phyloP scores from a whole-genome alignment of 306 rosid genomes.

The Carpinus viminea region DNA sequence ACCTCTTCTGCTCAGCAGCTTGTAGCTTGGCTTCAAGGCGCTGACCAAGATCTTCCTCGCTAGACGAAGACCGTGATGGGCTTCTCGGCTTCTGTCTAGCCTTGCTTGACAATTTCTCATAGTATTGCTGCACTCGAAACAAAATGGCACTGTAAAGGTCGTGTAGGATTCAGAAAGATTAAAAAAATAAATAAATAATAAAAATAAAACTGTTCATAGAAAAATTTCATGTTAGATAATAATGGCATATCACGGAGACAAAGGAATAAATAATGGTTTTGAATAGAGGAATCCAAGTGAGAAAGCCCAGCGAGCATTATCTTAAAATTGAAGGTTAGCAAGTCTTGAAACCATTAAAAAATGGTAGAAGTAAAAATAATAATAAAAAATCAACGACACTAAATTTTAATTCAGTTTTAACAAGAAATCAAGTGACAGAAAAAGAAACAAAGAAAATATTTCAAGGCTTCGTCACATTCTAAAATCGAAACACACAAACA shows the following conservation, averaged over 20 bases:
- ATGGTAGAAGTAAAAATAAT: no score
- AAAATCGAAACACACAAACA: neutral
- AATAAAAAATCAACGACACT: no score
- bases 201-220: neutral
- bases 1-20: constrained; percentile 96
- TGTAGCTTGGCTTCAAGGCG: constrained; percentile 89
- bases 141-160: neutral
- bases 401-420: neutral
- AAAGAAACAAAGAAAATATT: no score
- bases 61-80: constrained; percentile 63
- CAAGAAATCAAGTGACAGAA: neutral
- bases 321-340: neutral
- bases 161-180: neutral
- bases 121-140: constrained; percentile 58
- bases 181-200: no score
- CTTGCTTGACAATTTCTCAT: constrained; percentile 77
- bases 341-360: neutral
- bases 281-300: neutral
- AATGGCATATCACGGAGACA: neutral
- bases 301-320: neutral
- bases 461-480: no score
- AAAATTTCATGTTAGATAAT: neutral
- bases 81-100: constrained; percentile 87
- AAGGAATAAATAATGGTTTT: neutral
- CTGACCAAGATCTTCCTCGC: constrained; percentile 78